Base-by-base conservation (phyloP, 352 stramenopile species). In the Phytophthora idaei region DNA sequence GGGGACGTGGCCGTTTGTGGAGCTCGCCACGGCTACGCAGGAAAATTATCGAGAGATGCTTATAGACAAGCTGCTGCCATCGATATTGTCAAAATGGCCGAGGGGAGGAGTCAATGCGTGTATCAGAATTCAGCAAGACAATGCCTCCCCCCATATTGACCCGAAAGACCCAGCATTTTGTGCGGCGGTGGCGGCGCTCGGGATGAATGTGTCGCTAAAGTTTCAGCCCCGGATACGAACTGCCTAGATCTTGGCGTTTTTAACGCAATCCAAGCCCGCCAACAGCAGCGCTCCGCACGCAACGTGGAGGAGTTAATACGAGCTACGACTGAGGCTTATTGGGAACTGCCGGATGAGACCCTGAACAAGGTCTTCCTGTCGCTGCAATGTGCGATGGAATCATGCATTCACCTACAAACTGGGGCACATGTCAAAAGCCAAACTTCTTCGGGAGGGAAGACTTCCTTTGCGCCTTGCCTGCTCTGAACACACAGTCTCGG, bases 381-480 rank as follows among this genome's bases (percentile, higher is more conserved):
- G 0, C 17, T 65, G 4, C 48, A 65, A 29, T 57, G 46, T 4
- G 21, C 25, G 11, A 64, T 52, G 57, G 36, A 57, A 15, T 45
- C 46, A 0, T 64, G 56, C 46, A 51, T 63, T 31, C 32, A 36
- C 21, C 9, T 58, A 48, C 48, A 52, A 48, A 28, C 4, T 54
- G 2, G 5, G 5, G 8, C 58, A 59, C 48, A 65, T 58, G 39
- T 14, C 47, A 25, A 58, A 65, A 34, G 57, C 46, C n/a, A 57
- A 54, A 15, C 58, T 65, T 29, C 17, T 8, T 1, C 36, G 47
- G 58, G 48, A 65, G 58, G 58, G 31, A 54, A 41, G 48, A 59
- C 58, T 65, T 47, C 49, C 48, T 39, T 27, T 52, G 39, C 48
- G 17, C 12, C 52, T 55, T 39, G 5, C 17, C 4, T 53, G 48